Percentiles rank a stretch among this genome's conserved stretches.
These are phyloP conservation scores for Acephala macrosclerotiorum DNA, from an alignment of 2,329 filamentous ascomycete genomes.

Conservation along the genomic window DNA sequence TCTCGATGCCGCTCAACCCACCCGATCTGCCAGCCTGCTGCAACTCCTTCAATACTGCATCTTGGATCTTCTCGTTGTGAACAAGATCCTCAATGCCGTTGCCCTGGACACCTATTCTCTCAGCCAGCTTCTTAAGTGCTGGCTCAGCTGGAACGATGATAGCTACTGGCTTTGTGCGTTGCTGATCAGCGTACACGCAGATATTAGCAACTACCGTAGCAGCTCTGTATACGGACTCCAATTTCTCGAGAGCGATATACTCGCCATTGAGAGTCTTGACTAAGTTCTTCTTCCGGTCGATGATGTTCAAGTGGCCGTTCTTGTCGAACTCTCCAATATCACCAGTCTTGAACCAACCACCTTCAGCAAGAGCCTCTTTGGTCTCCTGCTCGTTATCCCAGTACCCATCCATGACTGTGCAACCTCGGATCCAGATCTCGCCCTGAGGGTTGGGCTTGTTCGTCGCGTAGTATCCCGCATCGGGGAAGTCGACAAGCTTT, in stretches of 20 bases:
- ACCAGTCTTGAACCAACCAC: slow-evolving; percentile 72
- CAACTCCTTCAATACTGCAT: slow-evolving; percentile 71
- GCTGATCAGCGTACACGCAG: slow-evolving; percentile 82
- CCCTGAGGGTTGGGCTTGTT: slow-evolving; percentile 81
- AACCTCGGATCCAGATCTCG: slow-evolving; percentile 89
- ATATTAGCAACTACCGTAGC: slow-evolving; percentile 82
- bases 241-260: slow-evolving; percentile 96
- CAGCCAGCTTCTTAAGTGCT: slow-evolving; percentile 65
- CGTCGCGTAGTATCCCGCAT: slow-evolving; percentile 80
- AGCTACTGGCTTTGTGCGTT: slow-evolving; percentile 80
- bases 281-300: slow-evolving; percentile 74
- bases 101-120: slow-evolving; percentile 67
- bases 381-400: slow-evolving; percentile 89
- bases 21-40: slow-evolving; percentile 69
- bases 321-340: slow-evolving; percentile 91
- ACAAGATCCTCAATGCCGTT: slow-evolving; percentile 71
- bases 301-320: slow-evolving; percentile 80
- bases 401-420: slow-evolving; percentile 78
- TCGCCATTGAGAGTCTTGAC: slow-evolving; percentile 96
- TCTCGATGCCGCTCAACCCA: slow-evolving; percentile 75
- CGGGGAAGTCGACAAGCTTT: slow-evolving; percentile 89
- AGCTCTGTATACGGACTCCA: slow-evolving; percentile 90
- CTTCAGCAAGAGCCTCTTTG: slow-evolving; percentile 74
- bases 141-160: slow-evolving; percentile 77
- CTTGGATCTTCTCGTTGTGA: slow-evolving; percentile 68